Evolutionary conservation across 192 early-diverging fungal genomes (phyloP), one percentile per base, ranked within the genome.

Genomic region (Endogone sp.): DNA sequence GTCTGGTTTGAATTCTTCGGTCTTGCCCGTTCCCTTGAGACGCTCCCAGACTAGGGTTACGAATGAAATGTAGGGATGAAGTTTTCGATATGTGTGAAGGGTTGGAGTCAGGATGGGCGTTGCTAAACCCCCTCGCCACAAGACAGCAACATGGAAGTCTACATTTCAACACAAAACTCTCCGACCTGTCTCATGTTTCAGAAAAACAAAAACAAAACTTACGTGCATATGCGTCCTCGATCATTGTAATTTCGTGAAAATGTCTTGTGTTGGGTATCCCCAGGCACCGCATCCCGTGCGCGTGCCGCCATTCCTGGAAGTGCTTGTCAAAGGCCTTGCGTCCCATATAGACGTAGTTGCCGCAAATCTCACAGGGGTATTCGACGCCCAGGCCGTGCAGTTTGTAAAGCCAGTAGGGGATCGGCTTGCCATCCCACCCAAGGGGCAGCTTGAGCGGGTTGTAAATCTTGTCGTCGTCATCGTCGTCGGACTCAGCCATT

Each of bases 351-450:
- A 94, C 85, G 63, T 89, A 89, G 68, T 95, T 94, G 29, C 95
- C 97, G 72, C 97, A 99, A 64, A 99, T 96, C 80, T 99, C 95
- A 73, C 97, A 99, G 1, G 90, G 83, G 71, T 97, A 97, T 69
- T 96, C 92, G 29, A 95, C 91, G 13, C 94, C 94, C 63, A 99
- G 79, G 4, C 97, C 97, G 72, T 98, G 97, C 60, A 99, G 82
- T 79, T 97, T 98, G 86, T 94, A 99, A 29, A 99, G 81, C 97
- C 97, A 99, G 75, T 93, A 99, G 22, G 96, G 96, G 79, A 99
- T 99, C 22, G 95, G 97, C 75, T 99, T 99, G 32, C 95, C 97
- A 74, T 99, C 97, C 94, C 94, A 98, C 13, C 95, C 97, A 62
- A 99, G 73, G 2, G 95, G 95, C 58, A 99, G 74, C 65, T 98